Evolutionary conservation across 1,284 basidiomycete species (phyloP).

Genomic region (Lentinula novae-zelandiae): DNA sequence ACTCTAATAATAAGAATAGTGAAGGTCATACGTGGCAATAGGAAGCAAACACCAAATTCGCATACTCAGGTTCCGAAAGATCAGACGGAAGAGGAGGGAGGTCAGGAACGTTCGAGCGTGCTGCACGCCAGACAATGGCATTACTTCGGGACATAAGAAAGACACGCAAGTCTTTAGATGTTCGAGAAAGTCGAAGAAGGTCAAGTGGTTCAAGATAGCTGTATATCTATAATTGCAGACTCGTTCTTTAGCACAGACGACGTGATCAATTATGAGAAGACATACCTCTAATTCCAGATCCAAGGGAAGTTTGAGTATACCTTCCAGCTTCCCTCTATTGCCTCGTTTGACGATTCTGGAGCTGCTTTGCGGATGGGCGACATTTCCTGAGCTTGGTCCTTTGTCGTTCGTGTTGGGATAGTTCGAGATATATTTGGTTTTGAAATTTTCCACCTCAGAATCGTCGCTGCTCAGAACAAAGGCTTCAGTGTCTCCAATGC

Average conservation of each 20-base stretch:
- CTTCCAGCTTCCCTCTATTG: constrained; percentile 14
- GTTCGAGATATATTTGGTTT: not conserved
- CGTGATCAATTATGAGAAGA: not conserved
- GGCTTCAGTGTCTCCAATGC: not conserved
- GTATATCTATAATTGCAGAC: constrained; percentile 19
- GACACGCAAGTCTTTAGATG: constrained; percentile 24
- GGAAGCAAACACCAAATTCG: constrained; percentile 8
- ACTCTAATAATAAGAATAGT: not conserved
- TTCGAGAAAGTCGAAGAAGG: constrained; percentile 24
- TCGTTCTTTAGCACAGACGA: not conserved
- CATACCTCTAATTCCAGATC: constrained; percentile 27
- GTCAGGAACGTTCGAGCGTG: constrained; percentile 6
- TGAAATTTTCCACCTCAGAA: constrained; percentile 2
- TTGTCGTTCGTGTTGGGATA: not conserved
- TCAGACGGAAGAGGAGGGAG: constrained; percentile 12
- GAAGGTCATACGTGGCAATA: constrained; percentile 11
- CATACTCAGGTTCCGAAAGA: constrained; percentile 12
- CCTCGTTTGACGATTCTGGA: not conserved
- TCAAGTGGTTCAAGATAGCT: constrained; percentile 23
- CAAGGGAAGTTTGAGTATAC: constrained; percentile 21
- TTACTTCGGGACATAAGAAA: constrained; percentile 23
- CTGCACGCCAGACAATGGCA: constrained; percentile 23
- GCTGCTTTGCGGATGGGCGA: not conserved
- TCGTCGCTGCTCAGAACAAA: constrained; percentile 6
- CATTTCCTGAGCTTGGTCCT: not conserved